Evolutionary conservation across 495 filamentous ascomycete genomes (phyloP), one percentile per base, ranked within the genome.

Genomic region (Penicillium nucicola): DNA sequence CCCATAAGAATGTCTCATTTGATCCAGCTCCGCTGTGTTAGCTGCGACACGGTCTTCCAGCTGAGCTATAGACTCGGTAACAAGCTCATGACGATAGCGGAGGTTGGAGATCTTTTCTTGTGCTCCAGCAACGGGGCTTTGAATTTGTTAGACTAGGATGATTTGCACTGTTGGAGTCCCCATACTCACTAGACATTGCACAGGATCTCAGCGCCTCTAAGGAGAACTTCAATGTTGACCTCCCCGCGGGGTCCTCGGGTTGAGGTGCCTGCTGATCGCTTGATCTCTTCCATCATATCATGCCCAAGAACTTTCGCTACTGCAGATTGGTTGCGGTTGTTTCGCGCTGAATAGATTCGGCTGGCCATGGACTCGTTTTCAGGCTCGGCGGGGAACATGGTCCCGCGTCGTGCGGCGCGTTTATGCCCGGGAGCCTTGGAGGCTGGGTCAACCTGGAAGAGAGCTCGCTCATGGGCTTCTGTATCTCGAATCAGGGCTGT

Each of bases 401-500:
- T 81, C 37, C 69, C 73, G 28, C 81, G 62, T 30, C 79, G 67
- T 34, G 72, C 76, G 28, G 75, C 64, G 49, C 72, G 65, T 65
- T 60, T 64, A 51, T 61, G 76, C 32, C 56, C 55, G 57, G 65
- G 64, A 14, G 66, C 36, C 42, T 76, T 76, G 15, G 64, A 52
- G 12, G 88, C 77, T 0, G 89, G 83, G 5, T 91, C 89, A 8
- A 95, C 84, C 31, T 92, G 91, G 73, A 98, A 98, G 4, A 98
- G 81, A 12, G 92, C 95, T 57, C 92, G 87, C 70, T 98, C 93
- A 72, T 98, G 93, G 14, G 84, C 74, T 70, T 98, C 93, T 25
- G 92, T 97, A 68, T 98, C 93, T 48, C 93, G 88, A 57, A 98
- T 97, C 12, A 98, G 67, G 10, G 90, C 80, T 9, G 95, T 97